These are phyloP conservation scores for Catunica adiposa DNA, from an alignment of 2,329 filamentous ascomycete species.

Conservation along the genomic window DNA sequence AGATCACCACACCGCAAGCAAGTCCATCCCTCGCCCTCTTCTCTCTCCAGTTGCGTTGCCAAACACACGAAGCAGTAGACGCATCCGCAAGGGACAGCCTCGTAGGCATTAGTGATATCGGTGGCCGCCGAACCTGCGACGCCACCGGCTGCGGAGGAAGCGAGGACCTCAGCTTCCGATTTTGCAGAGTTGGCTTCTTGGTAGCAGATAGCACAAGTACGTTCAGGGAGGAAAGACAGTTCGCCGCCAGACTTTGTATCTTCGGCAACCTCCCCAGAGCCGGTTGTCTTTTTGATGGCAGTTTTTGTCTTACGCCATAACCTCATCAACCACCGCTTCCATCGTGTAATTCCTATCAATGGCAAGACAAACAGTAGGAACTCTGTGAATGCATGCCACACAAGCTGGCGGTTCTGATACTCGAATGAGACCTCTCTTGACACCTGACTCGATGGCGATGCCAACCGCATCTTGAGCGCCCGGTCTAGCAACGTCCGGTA, in stretches of 20 bases:
- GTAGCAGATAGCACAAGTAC: conserved; percentile 95
- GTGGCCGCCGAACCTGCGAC: conserved; percentile 78
- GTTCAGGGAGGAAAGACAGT: conserved; percentile 69
- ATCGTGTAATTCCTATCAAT: conserved; percentile 83
- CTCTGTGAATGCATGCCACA: conserved; percentile 99
- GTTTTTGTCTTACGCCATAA: conserved; percentile 70
- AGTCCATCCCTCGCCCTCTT: conserved; percentile 87
- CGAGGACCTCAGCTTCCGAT: conserved; percentile 60
- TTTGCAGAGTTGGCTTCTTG: conserved; percentile 68
- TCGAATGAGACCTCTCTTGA: conserved; percentile 90
- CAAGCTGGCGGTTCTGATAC: conserved; percentile 89
- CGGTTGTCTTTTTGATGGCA: conserved; percentile 29
- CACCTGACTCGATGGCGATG: conserved; percentile 69
- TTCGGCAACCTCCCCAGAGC: conserved; percentile 24
- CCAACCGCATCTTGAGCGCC: conserved; percentile 65
- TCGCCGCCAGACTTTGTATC: conserved; percentile 43
- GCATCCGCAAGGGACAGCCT: conserved; percentile 74
- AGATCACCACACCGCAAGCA: conserved; percentile 77
- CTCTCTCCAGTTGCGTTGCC: conserved; percentile 73
- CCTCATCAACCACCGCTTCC: conserved; percentile 75
- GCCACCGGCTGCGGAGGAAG: conserved; percentile 53
- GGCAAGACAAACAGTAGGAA: conserved; percentile 96
- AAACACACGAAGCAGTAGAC: conserved; percentile 94
- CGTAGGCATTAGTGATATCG: conserved; percentile 92
- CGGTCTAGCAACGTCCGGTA: conserved; percentile 86